These are phyloP conservation scores for Laetiporus sulphureus DNA, from an alignment of 1,284 basidiomycete species.

Conservation along the genomic window DNA sequence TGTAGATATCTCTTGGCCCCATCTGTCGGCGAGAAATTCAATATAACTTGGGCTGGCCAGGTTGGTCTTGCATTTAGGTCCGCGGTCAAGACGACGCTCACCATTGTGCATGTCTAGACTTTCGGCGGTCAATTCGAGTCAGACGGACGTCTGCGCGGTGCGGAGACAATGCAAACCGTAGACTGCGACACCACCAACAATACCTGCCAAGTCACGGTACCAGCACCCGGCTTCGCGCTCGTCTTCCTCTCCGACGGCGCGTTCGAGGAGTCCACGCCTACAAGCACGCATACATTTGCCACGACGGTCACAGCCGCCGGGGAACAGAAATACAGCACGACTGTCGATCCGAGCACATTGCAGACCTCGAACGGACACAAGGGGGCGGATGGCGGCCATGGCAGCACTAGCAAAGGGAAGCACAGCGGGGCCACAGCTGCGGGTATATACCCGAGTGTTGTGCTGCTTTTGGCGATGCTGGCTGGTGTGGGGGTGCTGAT, in stretches of 20 bases:
- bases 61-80: slow-evolving; percentile 18
- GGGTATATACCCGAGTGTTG: slow-evolving; percentile 8
- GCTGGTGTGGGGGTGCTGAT: not conserved
- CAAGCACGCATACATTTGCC: slow-evolving; percentile 31
- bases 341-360: slow-evolving; percentile 26
- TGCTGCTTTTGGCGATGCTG: not conserved
- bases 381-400: slow-evolving; percentile 15
- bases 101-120: slow-evolving; percentile 37
- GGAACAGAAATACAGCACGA: slow-evolving; percentile 22
- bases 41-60: slow-evolving; percentile 70
- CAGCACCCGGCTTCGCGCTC: slow-evolving; percentile 46
- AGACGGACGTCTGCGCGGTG: slow-evolving; percentile 41
- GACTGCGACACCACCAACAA: slow-evolving; percentile 35
- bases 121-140: slow-evolving; percentile 57
- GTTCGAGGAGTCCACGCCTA: slow-evolving; percentile 27
- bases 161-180: slow-evolving; percentile 33
- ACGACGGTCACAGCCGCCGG: slow-evolving; percentile 29
- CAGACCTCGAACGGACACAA: slow-evolving; percentile 30
- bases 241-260: slow-evolving; percentile 42
- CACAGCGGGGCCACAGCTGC: slow-evolving; percentile 14
- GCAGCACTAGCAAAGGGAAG: slow-evolving; percentile 31
- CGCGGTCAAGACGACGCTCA: not conserved
- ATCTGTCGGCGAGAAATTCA: slow-evolving; percentile 54
- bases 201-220: slow-evolving; percentile 40
- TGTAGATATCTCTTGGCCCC: slow-evolving; percentile 45